Evolutionary conservation across 306 rosid genomes (phyloP), one percentile per base, ranked within the genome.

Genomic region (Nissolia schottii): DNA sequence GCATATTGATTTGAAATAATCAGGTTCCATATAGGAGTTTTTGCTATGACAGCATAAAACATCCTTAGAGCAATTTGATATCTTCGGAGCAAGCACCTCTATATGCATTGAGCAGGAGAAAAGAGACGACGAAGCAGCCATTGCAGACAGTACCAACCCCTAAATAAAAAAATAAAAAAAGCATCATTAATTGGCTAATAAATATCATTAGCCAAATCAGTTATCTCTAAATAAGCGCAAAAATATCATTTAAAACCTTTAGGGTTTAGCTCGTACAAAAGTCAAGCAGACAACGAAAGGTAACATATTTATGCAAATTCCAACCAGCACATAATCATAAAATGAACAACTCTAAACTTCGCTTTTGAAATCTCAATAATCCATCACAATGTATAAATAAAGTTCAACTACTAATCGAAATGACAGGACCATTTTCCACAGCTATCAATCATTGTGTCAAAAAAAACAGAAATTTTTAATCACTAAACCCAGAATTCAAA

Each of bases 91-190:
- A 64, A 71, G 60, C 38, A 67, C 40, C 65, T 73, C 73, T 67
- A 58, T 84, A 48, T 82, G 87, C 75, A 48, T 81, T 23, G 86
- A 71, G 81, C 64, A 75, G 64, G 87, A 73, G 73, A 84, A 80
- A 24, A 77, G 70, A 1, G 87, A 90, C 29, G 87, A 85, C 23
- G 90, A 80, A 81, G 88, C 79, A 53, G 91, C 90, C 98, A 92
- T 90, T 53, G 72, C 68, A 73, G 72, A 73, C 38, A 31, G 77
- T 73, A 54, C 25, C 58, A 65, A 54, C 24, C 82, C 77, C 77
- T 67, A 34, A n/a, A 34, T 38, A 77, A 53, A 15, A 18, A 77
- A 55, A 71, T 24, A 19, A 22, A 41, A 77, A 68, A 64, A 29
- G 12, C 20, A 41, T 18, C 28, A 31, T 77, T 25, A 67, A 34